These are phyloP conservation scores for Omphalotus olearius DNA, from an alignment of 1,284 basidiomycete species.

Conservation along the genomic window DNA sequence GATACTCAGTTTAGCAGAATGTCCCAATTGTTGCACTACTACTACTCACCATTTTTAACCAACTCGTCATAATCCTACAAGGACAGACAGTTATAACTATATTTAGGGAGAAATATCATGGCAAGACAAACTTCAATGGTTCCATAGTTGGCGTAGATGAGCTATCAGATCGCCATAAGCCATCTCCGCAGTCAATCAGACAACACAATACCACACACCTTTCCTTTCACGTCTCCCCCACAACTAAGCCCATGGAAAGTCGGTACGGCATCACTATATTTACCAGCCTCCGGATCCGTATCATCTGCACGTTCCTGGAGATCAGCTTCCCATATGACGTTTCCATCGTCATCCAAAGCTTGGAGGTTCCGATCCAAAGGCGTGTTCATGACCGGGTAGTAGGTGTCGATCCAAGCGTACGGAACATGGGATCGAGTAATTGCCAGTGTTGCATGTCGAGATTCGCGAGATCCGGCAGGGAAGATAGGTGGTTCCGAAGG, in stretches of 20 bases:
- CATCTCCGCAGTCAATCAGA: background rate
- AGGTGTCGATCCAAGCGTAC: constrained; percentile 42
- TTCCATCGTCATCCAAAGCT: constrained; percentile 42
- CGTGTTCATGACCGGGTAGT: constrained; percentile 76
- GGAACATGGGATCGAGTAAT: constrained; percentile 9
- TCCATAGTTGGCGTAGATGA: constrained; percentile 77
- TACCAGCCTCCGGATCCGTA: constrained; percentile 46
- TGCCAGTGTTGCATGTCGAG: constrained; percentile 37
- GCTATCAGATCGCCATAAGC: constrained; percentile 14
- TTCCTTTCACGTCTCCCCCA: constrained; percentile 50
- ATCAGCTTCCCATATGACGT: constrained; percentile 52
- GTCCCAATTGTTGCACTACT: background rate
- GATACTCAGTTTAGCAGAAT: background rate
- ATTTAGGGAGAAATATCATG: no score
- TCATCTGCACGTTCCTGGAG: constrained; percentile 50
- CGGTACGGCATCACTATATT: constrained; percentile 43
- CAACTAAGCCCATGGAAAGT: constrained; percentile 58
- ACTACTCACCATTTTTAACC: constrained; percentile 21
- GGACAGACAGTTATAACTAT: background rate
- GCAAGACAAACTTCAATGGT: constrained; percentile 44
- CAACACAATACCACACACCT: constrained; percentile 17
- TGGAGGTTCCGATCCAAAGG: constrained; percentile 50
- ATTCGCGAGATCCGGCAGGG: constrained; percentile 43
- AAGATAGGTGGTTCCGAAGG: constrained; percentile 38
- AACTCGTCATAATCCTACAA: constrained; percentile 53